Evolutionary conservation across 2,329 filamentous ascomycete genomes (phyloP), one percentile per base, ranked within the genome.

Genomic region (Fusarium longipes): DNA sequence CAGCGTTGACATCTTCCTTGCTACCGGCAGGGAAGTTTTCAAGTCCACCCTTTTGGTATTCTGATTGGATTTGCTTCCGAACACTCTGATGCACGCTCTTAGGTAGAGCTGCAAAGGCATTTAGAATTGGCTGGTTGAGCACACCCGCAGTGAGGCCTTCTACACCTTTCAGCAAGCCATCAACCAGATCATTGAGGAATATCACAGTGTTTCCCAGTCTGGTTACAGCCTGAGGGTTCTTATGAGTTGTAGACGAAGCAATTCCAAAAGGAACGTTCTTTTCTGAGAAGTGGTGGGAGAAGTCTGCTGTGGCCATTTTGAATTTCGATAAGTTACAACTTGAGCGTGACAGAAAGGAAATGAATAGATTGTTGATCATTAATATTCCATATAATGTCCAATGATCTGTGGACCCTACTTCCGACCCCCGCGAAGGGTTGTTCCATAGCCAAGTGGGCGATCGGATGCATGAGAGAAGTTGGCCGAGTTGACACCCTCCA

Each of bases 261-360:
- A 87, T 79, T 11, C 84, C 84, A 48, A 84, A 87, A 1, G 85
- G 84, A 36, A 87, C 82, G 59, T 87, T 87, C 20, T 78, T 73
- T 38, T 84, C 70, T 1, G 83, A 85, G 67, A 87, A 87, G 63
- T 84, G 82, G n/a, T 76, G 30, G 2, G 57, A 45, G 18, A 44
- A 68, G 15, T 57, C 30, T 38, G 39, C 8, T 2, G 35, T 4
- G 29, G 18, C 3, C 57, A 62, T 62, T 15, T n/a, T 40, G 9
- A 10, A 18, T 3, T 14, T 24, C 6, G 6, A 14, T 18, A 2
- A 6, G 4, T 14, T 0, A 2, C 8, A 29, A 4, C 3, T 10
- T 10, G 3, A 33, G 3, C 4, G 11, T 18, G 20, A 1, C 12
- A n/a, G 12, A 11, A 22, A 3, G 5, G 8, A 4, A 6, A 25